These are phyloP conservation scores for Perkinsus olseni DNA, from an alignment of 169 alveolate species.

Conservation along the genomic window DNA sequence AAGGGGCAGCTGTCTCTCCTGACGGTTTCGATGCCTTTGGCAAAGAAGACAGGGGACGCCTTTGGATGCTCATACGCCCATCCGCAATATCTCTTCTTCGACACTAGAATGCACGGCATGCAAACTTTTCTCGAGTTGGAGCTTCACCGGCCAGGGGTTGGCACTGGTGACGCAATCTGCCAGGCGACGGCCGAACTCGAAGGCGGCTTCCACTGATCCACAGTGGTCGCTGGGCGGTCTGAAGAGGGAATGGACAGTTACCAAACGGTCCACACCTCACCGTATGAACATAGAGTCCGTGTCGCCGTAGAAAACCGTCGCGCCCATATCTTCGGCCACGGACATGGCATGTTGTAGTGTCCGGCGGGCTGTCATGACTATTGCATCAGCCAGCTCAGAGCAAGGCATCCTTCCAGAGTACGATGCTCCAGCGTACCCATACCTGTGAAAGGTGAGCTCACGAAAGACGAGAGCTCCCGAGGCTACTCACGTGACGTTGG, in stretches of 20 bases:
- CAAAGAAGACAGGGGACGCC: not conserved
- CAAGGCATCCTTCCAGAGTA: conserved; percentile 95
- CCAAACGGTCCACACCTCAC: conserved; percentile 13
- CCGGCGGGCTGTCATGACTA: conserved; percentile 87
- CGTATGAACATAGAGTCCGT: conserved; percentile 94
- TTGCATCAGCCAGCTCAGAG: conserved; percentile 87
- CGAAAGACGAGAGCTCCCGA: no score
- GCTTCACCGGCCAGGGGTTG: conserved; percentile 24
- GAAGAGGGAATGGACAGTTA: not conserved
- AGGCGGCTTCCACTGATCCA: not conserved
- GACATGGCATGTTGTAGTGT: conserved; percentile 82
- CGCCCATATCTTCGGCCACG: conserved; percentile 59
- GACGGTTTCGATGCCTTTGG: conserved; percentile 38
- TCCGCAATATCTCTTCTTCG: conserved; percentile 22
- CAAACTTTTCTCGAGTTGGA: conserved; percentile 39
- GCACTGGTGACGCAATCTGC: not conserved
- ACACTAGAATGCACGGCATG: conserved; percentile 32
- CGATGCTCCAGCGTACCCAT: conserved; percentile 90
- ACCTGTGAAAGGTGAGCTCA: not conserved
- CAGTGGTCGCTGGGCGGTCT: not conserved
- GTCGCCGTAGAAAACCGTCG: conserved; percentile 91
- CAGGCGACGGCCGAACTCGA: not conserved
- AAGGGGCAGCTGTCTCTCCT: conserved; percentile 33
- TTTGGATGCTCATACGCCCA: not conserved
- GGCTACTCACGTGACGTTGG: conserved; percentile 78